These are phyloP conservation scores for Hypoxylon rickii DNA, from an alignment of 495 filamentous ascomycete genomes.

Conservation along the genomic window DNA sequence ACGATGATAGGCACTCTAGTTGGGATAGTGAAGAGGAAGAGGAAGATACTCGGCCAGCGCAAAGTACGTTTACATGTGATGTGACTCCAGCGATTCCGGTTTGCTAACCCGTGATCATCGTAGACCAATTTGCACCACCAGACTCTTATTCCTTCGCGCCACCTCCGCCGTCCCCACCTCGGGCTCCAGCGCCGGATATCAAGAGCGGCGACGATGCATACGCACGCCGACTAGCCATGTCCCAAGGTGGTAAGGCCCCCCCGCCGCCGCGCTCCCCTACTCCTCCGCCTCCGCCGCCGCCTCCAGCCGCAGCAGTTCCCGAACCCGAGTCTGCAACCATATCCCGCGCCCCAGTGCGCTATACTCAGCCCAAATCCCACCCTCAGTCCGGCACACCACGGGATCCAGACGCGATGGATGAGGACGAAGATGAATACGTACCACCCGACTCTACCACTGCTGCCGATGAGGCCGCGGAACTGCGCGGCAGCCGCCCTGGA, in stretches of 20 bases:
- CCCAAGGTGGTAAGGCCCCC: constrained; percentile 48
- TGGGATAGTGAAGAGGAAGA: constrained; percentile 66
- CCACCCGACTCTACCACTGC: constrained; percentile 36
- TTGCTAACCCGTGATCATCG: constrained; percentile 33
- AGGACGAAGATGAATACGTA: constrained; percentile 56
- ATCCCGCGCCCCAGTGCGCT: constrained; percentile 85
- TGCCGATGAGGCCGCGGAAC: constrained; percentile 14
- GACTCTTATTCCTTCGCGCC: constrained; percentile 71
- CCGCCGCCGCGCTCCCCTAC: constrained; percentile 43
- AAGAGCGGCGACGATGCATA: constrained; percentile 74
- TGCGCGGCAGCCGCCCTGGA: constrained; percentile 71
- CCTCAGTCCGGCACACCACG: constrained; percentile 50
- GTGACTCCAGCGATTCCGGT: background rate
- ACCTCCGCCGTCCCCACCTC: constrained; percentile 59
- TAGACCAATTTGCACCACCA: constrained; percentile 76
- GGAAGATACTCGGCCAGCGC: constrained; percentile 53
- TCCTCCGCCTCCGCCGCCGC: constrained; percentile 47
- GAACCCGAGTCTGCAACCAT: constrained; percentile 60
- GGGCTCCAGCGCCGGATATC: constrained; percentile 55
- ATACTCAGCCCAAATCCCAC: constrained; percentile 66
- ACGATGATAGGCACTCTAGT: constrained; percentile 46
- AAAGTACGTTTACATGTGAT: constrained; percentile 49
- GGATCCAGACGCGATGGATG: constrained; percentile 53
- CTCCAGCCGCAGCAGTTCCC: constrained; percentile 59
- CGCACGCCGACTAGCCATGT: constrained; percentile 63